Evolutionary conservation across 306 rosid genomes (phyloP).

Genomic region (Lagenaria siceraria): DNA sequence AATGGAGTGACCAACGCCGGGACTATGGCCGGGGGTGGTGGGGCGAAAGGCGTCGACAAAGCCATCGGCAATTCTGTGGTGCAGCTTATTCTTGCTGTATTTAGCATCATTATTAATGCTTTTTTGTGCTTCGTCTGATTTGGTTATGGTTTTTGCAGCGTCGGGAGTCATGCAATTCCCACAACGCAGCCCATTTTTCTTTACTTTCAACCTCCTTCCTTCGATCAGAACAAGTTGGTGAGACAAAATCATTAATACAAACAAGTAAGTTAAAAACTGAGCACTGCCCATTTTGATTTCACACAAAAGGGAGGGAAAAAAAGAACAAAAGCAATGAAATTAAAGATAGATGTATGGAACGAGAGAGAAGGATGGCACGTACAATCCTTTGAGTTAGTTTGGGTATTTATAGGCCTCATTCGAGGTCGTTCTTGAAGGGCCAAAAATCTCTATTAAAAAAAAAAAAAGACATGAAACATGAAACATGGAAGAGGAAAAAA

Average conservation of each 20-base stretch:
- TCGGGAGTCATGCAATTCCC: background rate
- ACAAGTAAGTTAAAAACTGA: conserved; percentile 21
- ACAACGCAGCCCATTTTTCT: conserved; percentile 9
- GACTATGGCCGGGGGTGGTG: conserved; percentile 64
- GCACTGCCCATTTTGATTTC: conserved; percentile 42
- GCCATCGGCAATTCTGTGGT: conserved; percentile 12
- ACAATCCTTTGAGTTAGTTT: background rate
- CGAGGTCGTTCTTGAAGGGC: background rate
- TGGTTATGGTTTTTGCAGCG: background rate
- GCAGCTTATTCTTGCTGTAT: background rate
- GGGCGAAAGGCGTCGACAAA: conserved; percentile 53
- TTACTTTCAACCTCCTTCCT: conserved; percentile 33
- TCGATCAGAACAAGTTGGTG: conserved; percentile 28
- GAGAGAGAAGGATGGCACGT: background rate
- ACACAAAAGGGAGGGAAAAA: background rate
- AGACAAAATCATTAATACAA: conserved; percentile 31
- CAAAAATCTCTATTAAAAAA: background rate
- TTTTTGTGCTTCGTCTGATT: background rate
- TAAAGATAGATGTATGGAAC: too few relatives aligned
- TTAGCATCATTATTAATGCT: background rate
- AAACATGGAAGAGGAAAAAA: background rate
- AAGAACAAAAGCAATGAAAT: background rate
- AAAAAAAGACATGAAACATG: background rate
- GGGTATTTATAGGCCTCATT: conserved; percentile 10
- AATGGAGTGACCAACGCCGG: conserved; percentile 67